These are phyloP conservation scores for Cyclocybe aegerita DNA, from an alignment of 768 basidiomycete species.

Conservation along the genomic window DNA sequence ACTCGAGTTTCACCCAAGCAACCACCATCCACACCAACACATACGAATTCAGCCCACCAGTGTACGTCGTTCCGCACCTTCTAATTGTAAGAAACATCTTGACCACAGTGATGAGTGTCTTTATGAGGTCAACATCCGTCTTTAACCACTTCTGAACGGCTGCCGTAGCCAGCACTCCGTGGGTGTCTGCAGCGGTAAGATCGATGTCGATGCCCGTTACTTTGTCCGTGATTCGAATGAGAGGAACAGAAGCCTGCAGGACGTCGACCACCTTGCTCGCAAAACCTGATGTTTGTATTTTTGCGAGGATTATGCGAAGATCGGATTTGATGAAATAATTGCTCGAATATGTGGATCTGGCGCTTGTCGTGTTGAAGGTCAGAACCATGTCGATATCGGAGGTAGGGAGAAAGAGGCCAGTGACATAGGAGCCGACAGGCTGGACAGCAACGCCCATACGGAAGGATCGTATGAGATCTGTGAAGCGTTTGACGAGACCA, in stretches of 20 bases:
- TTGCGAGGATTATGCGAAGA: constrained; percentile 1
- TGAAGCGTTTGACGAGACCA: constrained; percentile 21
- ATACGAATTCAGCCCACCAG: constrained; percentile 26
- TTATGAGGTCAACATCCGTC: constrained; percentile 12
- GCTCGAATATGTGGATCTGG: background rate
- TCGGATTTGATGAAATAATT: background rate
- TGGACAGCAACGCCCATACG: constrained; percentile 10
- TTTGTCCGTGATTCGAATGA: constrained; percentile 23
- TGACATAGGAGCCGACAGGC: constrained; percentile 23
- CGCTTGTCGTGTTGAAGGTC: background rate
- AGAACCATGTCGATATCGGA: constrained; percentile 28
- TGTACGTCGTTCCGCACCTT: constrained; percentile 23
- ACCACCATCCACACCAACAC: constrained; percentile 29
- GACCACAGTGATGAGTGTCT: constrained; percentile 19
- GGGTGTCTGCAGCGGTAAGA: constrained; percentile 16
- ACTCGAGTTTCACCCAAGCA: constrained; percentile 24
- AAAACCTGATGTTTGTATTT: constrained; percentile 14
- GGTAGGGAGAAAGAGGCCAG: constrained; percentile 22
- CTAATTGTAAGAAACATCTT: constrained; percentile 25
- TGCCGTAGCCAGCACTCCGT: constrained; percentile 16
- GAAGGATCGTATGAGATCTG: constrained; percentile 13
- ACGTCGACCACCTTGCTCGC: constrained; percentile 18
- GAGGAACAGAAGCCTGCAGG: constrained; percentile 16
- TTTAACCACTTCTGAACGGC: constrained; percentile 20
- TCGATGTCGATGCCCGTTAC: constrained; percentile 24